Conservation (phyloP, 352 stramenopile species). For the Pythium chondricola region DNA sequence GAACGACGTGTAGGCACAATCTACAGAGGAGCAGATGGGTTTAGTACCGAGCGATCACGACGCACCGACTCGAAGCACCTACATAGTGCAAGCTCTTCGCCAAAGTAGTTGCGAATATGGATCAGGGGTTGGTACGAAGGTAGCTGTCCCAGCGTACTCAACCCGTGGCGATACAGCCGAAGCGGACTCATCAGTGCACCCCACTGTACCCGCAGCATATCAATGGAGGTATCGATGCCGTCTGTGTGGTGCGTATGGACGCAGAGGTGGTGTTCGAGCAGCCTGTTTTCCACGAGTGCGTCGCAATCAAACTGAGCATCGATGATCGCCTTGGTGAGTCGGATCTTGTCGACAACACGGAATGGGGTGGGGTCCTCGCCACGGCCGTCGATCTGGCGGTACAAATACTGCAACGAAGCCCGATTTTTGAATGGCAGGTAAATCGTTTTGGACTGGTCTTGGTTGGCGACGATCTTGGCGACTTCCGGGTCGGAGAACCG, state of each 20-base stretch:
- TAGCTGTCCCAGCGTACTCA: conserved; percentile 14
- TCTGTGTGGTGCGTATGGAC: conserved; percentile 48
- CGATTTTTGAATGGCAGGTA: conserved; percentile 49
- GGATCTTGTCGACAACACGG: conserved; percentile 71
- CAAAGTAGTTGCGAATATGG: conserved; percentile 76
- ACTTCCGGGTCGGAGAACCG: conserved; percentile 28
- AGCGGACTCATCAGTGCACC: conserved; percentile 27
- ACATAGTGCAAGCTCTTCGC: conserved; percentile 75
- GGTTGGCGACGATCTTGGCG: conserved; percentile 12
- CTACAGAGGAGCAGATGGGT: conserved; percentile 18
- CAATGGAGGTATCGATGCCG: conserved; percentile 62
- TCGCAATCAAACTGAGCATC: conserved; percentile 73
- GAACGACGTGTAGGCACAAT: conserved; percentile 63
- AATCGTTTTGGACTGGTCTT: conserved; percentile 1
- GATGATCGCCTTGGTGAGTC: conserved; percentile 60
- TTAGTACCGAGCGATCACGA: neutral
- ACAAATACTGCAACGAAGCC: conserved; percentile 56
- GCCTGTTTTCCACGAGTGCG: conserved; percentile 35
- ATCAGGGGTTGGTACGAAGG: conserved; percentile 35
- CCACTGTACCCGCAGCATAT: conserved; percentile 51
- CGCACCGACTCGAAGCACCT: conserved; percentile 17
- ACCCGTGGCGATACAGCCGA: conserved; percentile 14
- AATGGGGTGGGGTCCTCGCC: conserved; percentile 40
- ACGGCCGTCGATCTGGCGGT: conserved; percentile 51
- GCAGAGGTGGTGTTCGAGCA: conserved; percentile 54